Evolutionary conservation across 805 yeast species (phyloP).

Genomic region (Starmerella ratchasimensis): DNA sequence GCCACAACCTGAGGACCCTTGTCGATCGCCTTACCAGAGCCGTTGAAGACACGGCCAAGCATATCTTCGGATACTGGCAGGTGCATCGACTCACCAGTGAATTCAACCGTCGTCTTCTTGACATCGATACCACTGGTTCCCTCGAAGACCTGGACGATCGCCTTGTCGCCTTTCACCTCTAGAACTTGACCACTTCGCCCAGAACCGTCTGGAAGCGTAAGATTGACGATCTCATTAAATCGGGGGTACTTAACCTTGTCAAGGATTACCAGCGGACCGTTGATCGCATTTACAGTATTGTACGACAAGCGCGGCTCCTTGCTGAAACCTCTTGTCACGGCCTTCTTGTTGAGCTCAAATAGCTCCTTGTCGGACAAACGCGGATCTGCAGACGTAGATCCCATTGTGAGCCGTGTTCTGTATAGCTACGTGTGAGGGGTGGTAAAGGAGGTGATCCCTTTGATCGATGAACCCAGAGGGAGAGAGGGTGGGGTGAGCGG

Average conservation of each 20-base stretch:
- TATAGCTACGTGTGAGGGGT: too few relatives aligned
- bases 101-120: conserved; percentile 91
- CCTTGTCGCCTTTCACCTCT: conserved; percentile 94
- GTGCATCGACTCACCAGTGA: conserved; percentile 86
- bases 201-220: conserved; percentile 92
- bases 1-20: conserved; percentile 98
- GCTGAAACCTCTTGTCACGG: conserved; percentile 82
- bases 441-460: too few relatives aligned
- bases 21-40: conserved; percentile 97
- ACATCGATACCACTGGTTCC: conserved; percentile 99
- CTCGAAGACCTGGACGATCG: conserved; percentile 97
- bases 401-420: too few relatives aligned
- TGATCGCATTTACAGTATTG: conserved; percentile 96
- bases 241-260: conserved; percentile 81
- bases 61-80: conserved; percentile 94
- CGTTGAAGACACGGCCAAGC: conserved; percentile 95
- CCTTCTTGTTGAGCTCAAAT: conserved; percentile 70
- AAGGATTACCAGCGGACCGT: conserved; percentile 90
- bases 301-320: conserved; percentile 83
- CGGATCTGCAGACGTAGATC: conserved; percentile 17
- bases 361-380: conserved; percentile 25
- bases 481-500: too few relatives aligned
- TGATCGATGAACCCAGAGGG: too few relatives aligned
- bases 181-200: conserved; percentile 94
- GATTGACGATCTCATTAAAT: conserved; percentile 89